Evolutionary conservation across 2,329 filamentous ascomycete species (phyloP), one percentile per base, ranked within the genome.

Genomic region (Aspergillus vadensis): DNA sequence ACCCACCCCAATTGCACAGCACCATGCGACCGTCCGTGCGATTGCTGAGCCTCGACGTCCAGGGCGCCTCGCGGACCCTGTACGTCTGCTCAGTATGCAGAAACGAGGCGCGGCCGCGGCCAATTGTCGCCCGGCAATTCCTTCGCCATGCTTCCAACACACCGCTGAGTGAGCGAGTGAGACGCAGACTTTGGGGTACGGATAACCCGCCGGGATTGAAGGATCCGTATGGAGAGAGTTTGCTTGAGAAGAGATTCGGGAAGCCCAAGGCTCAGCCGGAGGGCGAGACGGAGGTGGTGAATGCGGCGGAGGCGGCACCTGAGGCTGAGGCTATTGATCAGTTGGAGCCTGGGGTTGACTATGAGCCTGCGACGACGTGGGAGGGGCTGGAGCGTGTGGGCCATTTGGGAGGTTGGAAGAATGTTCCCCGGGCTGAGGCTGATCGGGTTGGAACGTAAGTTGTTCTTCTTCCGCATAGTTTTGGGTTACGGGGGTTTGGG

Each of bases 371-470:
- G 25, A 71, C 70, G 36, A 81, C 75, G 3, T 85, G 83, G 82
- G 75, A 84, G 56, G 82, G 81, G 0, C 71, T 89, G 60, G 78
- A 83, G 65, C 76, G 74, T 53, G 77, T 89, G 36, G 87, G 87
- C 6, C 79, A 80, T 60, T 69, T 80, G 50, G 76, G 74, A 43
- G 72, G 69, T 59, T 81, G 77, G 77, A 69, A 64, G 39, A 69
- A 79, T 44, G 62, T 73, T 21, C 74, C 75, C 39, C 69, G 74
- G 50, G 71, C 72, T 32, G 63, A 70, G 14, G 68, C 70, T 14
- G 76, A 83, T 71, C 58, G 65, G 27, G 82, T 79, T 63, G 60
- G 67, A 51, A 74, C 77, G 80, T 82, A 75, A 59, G 77, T 75
- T 30, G 27, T 30, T 30, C 9, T 30, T 12, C 27, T 30, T 30